A percentile compares a stretch with the other conserved stretches of the same genome.
Conservation (phyloP, 495 filamentous ascomycete genomes). For the Articulospora tetracladia region DNA sequence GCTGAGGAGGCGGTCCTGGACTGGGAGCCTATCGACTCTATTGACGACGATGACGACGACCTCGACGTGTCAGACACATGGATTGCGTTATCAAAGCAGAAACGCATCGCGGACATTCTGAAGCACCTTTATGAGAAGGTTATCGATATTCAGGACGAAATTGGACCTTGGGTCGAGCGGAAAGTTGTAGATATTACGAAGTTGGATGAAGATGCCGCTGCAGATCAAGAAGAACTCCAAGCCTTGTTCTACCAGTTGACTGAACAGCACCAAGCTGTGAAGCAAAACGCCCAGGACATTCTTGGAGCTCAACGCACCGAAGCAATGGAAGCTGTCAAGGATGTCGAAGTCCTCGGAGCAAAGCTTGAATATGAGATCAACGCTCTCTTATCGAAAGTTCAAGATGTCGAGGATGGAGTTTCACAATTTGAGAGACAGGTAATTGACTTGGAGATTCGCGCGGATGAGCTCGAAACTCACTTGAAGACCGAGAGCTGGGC, state of each 20-base stretch:
- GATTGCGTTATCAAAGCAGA: slow-evolving; percentile 40
- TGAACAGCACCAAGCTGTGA: slow-evolving; percentile 59
- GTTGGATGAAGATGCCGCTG: slow-evolving; percentile 56
- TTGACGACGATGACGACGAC: slow-evolving; percentile 20
- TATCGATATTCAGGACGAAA: slow-evolving; percentile 40
- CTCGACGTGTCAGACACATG: slow-evolving; percentile 22
- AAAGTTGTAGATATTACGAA: slow-evolving; percentile 59
- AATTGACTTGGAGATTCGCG: slow-evolving; percentile 67
- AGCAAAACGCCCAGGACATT: slow-evolving; percentile 61
- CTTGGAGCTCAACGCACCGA: slow-evolving; percentile 61
- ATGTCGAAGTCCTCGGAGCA: slow-evolving; percentile 76
- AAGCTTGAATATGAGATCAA: slow-evolving; percentile 94
- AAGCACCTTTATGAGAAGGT: slow-evolving; percentile 53
- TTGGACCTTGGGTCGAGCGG: slow-evolving; percentile 62
- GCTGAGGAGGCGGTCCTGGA: slow-evolving; percentile 84
- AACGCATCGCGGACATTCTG: slow-evolving; percentile 53
- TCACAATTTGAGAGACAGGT: slow-evolving; percentile 80
- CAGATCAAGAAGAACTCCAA: slow-evolving; percentile 63
- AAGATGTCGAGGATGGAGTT: slow-evolving; percentile 84
- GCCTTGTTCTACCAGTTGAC: slow-evolving; percentile 62
- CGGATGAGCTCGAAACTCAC: slow-evolving; percentile 63
- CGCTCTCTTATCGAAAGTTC: slow-evolving; percentile 73
- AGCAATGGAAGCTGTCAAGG: slow-evolving; percentile 71
- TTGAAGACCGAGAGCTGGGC: slow-evolving; percentile 60
- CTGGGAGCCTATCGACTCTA: slow-evolving; percentile 45